These are phyloP conservation scores for Fusarium sp. DNA, from an alignment of 2,329 filamentous ascomycete genomes.

Conservation along the genomic window DNA sequence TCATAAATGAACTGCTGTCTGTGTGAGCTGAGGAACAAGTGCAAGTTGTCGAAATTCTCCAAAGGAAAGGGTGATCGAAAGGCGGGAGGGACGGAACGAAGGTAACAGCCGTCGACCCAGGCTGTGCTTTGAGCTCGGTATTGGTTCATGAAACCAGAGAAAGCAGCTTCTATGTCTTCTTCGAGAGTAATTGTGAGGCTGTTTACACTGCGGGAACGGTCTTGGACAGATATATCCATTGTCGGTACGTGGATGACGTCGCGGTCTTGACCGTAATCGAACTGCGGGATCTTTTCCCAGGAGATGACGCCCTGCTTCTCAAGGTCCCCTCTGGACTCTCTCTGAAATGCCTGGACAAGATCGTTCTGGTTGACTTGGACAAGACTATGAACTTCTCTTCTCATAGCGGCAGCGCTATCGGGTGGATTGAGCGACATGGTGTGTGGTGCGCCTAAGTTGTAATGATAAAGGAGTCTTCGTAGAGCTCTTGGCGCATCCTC, in stretches of 20 bases:
- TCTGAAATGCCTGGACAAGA: background rate
- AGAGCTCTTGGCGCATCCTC: background rate
- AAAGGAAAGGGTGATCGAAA: background rate
- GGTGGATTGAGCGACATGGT: background rate
- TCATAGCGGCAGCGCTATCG: background rate
- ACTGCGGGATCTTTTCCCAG: background rate
- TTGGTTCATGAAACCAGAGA: background rate
- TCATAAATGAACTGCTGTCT: background rate
- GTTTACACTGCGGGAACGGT: background rate
- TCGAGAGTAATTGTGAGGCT: background rate
- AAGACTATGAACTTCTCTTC: background rate
- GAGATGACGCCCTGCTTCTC: background rate
- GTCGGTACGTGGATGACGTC: no score
- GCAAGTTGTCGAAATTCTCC: background rate
- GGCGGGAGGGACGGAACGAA: background rate
- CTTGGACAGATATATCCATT: background rate
- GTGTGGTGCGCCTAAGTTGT: background rate
- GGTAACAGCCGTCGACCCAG: background rate
- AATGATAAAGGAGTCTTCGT: background rate
- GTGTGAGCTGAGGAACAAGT: background rate
- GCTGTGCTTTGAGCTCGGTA: background rate
- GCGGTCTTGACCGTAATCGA: background rate
- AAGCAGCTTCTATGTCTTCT: background rate
- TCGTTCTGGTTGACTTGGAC: background rate
- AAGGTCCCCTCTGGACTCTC: background rate